These are phyloP conservation scores for Diaporthe citri DNA, from an alignment of 2,329 filamentous ascomycete species.

Conservation along the genomic window DNA sequence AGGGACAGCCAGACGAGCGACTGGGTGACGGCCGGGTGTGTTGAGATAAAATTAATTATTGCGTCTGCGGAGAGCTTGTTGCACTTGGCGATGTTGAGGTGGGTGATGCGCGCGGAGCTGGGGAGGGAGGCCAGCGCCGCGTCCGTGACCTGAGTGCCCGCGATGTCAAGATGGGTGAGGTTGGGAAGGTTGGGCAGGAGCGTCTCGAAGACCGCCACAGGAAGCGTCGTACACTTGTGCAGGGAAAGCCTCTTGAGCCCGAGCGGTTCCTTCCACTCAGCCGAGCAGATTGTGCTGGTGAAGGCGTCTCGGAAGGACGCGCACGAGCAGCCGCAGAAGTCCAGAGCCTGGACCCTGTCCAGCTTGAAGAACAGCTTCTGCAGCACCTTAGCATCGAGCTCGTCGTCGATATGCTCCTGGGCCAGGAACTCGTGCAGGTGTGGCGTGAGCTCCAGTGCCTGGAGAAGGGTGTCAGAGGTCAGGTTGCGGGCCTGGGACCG, in stretches of 20 bases:
- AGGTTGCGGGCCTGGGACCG: conserved; percentile 81
- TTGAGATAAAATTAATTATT: conserved; percentile 78
- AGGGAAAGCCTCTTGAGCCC: conserved; percentile 77
- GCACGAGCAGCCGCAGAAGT: conserved; percentile 83
- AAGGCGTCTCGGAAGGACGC: conserved; percentile 76
- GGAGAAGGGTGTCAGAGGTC: conserved; percentile 78
- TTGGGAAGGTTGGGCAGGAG: conserved; percentile 77
- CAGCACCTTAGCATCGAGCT: conserved; percentile 77
- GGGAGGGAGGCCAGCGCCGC: conserved; percentile 78
- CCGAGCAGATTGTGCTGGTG: conserved; percentile 62
- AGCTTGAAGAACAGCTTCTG: conserved; percentile 78
- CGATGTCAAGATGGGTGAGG: conserved; percentile 84
- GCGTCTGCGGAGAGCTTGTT: conserved; percentile 74
- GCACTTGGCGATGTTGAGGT: conserved; percentile 84
- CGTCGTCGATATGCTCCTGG: conserved; percentile 85
- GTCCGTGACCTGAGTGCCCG: conserved; percentile 81
- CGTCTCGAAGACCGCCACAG: conserved; percentile 74
- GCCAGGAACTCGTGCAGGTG: conserved; percentile 82
- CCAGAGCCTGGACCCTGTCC: conserved; percentile 74
- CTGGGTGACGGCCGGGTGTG: conserved; percentile 76
- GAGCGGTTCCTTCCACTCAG: conserved; percentile 63
- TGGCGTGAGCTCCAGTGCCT: conserved; percentile 79
- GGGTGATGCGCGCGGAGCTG: conserved; percentile 77
- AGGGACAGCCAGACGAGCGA: conserved; percentile 80
- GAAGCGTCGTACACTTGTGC: conserved; percentile 82